phyloP scores from a whole-genome alignment of 768 basidiomycete genomes.

The Naganishia onofrii region DNA sequence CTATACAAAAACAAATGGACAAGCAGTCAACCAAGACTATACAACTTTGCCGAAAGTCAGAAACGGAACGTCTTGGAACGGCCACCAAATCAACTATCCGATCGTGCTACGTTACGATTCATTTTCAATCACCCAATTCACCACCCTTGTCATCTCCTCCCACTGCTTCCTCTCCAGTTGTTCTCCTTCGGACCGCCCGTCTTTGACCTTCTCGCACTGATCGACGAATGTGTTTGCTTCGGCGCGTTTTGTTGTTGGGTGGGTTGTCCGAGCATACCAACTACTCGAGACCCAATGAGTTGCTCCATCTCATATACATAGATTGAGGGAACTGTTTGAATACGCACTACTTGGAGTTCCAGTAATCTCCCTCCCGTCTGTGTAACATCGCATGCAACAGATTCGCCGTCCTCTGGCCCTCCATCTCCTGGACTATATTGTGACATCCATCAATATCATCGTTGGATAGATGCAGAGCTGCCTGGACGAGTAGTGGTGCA shows the following conservation, averaged over 20 bases:
- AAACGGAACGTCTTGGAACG: no score
- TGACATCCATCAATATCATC: conserved; percentile 48
- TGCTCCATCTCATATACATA: background rate
- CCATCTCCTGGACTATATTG: conserved; percentile 45
- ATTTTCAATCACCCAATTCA: conserved; percentile 46
- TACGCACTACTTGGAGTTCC: conserved; percentile 50
- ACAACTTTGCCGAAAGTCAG: no score
- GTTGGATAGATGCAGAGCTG: conserved; percentile 48
- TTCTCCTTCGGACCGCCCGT: conserved; percentile 29
- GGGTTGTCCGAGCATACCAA: conserved; percentile 45
- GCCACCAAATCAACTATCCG: no score
- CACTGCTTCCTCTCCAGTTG: conserved; percentile 42
- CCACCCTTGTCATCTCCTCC: conserved; percentile 44
- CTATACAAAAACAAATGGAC: no score
- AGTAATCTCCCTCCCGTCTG: conserved; percentile 49
- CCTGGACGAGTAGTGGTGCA: background rate
- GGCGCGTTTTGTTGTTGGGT: conserved; percentile 37
- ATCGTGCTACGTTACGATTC: conserved; percentile 21
- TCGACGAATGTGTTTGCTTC: conserved; percentile 45
- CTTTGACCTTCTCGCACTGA: conserved; percentile 38
- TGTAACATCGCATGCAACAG: conserved; percentile 48
- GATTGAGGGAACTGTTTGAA: background rate
- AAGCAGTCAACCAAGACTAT: no score
- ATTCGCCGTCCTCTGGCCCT: conserved; percentile 47
- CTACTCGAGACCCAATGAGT: conserved; percentile 18